These are phyloP conservation scores for Corynespora cassiicola DNA, from an alignment of 2,329 filamentous ascomycete genomes.

Conservation along the genomic window DNA sequence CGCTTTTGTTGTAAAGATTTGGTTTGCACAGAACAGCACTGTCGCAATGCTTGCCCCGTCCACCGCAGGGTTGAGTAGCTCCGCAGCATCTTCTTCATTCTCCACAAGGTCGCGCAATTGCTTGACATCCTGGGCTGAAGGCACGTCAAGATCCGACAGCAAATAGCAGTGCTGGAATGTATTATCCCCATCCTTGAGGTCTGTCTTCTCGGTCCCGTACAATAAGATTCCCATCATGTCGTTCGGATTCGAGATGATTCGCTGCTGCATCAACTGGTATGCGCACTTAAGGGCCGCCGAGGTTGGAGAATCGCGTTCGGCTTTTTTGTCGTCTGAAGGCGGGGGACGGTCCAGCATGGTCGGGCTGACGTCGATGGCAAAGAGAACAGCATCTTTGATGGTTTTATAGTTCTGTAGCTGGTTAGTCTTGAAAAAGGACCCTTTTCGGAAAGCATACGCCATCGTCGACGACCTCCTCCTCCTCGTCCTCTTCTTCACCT, in stretches of 20 bases:
- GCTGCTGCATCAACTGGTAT: slow-evolving; percentile 95
- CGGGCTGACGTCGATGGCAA: slow-evolving; percentile 88
- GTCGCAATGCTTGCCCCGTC: slow-evolving; percentile 83
- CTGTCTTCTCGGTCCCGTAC: slow-evolving; percentile 84
- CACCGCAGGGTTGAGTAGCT: slow-evolving; percentile 72
- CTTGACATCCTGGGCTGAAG: slow-evolving; percentile 86
- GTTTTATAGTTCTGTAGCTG: slow-evolving; percentile 74
- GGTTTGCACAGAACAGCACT: slow-evolving; percentile 91
- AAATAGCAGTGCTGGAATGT: slow-evolving; percentile 91
- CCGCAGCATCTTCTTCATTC: slow-evolving; percentile 73
- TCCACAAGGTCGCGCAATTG: slow-evolving; percentile 77
- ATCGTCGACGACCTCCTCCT: slow-evolving; percentile 73
- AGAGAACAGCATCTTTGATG: slow-evolving; percentile 96
- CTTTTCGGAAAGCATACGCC: slow-evolving; percentile 51
- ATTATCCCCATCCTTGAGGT: slow-evolving; percentile 54
- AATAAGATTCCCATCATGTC: slow-evolving; percentile 97
- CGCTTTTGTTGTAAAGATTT: slow-evolving; percentile 93
- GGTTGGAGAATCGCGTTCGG: slow-evolving; percentile 77
- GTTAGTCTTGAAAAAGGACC: too few species aligned
- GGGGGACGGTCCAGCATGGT: slow-evolving; percentile 81
- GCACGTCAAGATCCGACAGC: slow-evolving; percentile 85
- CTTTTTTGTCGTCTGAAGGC: slow-evolving; percentile 69
- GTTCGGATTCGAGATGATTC: slow-evolving; percentile 94
- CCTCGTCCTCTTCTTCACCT: slow-evolving; percentile 69
- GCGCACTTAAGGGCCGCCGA: slow-evolving; percentile 91